Base-by-base conservation (phyloP, 805 yeast species). In the Yamadazyma paraphyllophila region DNA sequence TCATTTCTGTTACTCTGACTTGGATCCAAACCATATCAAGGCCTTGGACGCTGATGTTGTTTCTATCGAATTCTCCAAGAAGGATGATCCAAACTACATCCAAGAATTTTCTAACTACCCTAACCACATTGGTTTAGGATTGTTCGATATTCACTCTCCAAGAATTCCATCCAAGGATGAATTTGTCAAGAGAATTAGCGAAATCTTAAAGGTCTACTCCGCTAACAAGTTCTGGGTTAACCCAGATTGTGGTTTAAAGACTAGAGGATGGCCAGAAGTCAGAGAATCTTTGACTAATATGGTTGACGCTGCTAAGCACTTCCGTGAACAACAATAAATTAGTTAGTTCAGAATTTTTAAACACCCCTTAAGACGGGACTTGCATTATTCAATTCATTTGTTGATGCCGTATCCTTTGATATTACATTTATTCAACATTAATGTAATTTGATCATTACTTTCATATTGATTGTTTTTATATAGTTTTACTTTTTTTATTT, bases 171-270 rank as follows among this genome's bases (percentile, higher is more conserved):
- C 99, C 50, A 87, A 85, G 78, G 90, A 87, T 71, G 99, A 94
- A 79, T 92, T 94, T 76, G 84, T 89, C 72, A 76, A 84, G 69
- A 90, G 97, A 79, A 88, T 94, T 67, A 83, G 82, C 67, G 94
- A 89, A 72, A 91, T 94, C 78, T 79, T 94, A 76, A 89, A 90
- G 80, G 94, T 88, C 51, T 92, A 92, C 82, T 97, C 97, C 71
- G 95, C 94, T 69, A 88, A 88, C 74, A 92, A 91, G 76, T 88
- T 94, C 83, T 94, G 99, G 99, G 96, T 94, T 70, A 94, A 94
- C 95, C 99, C 99, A 67, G 99, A 94, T 81, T 94, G 99, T 84
- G 99, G 99, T 83, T 84, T 94, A 75, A 94, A 94, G 88, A 94
- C 99, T 73, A 91, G 99, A 85, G 96, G 96, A 63, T 94, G 99